These are phyloP conservation scores for Apiospora marii DNA, from an alignment of 2,329 filamentous ascomycete genomes.

Conservation along the genomic window DNA sequence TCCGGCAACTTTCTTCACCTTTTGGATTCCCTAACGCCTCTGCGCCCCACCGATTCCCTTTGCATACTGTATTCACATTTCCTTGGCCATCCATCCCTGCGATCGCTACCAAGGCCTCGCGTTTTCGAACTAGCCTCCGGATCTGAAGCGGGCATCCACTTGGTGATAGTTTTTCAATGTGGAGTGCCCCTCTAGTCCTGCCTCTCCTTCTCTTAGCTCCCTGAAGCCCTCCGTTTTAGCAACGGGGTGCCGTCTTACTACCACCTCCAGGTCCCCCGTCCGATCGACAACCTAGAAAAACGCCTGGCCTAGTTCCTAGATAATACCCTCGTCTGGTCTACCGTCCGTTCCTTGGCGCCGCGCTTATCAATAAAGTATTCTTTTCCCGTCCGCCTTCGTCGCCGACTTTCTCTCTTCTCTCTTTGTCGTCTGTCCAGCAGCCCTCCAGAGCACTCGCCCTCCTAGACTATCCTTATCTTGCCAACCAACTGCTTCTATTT, in stretches of 20 bases:
- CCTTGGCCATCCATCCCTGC: conserved; percentile 7
- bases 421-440: not conserved
- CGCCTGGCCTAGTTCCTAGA: not conserved
- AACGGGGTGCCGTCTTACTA: conserved; percentile 13
- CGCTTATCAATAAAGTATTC: conserved; percentile 7
- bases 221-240: not conserved
- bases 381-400: not conserved
- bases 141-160: conserved; percentile 13
- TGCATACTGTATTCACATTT: not conserved
- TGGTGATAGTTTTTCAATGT: conserved; percentile 18
- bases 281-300: conserved; percentile 11
- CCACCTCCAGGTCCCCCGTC: not conserved
- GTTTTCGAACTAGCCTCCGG: not conserved
- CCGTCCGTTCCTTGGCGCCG: conserved; percentile 4
- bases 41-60: not conserved
- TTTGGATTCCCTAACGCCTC: not conserved
- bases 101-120: not conserved
- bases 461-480: conserved; percentile 11
- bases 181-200: not conserved
- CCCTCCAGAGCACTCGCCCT: not conserved
- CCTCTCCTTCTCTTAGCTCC: not conserved
- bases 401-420: conserved; percentile 4
- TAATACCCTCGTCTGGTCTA: not conserved
- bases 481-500: not conserved
- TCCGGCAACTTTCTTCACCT: not conserved